Percentiles rank a stretch among this genome's conserved stretches.
phyloP scores from a whole-genome alignment of 2,329 filamentous ascomycete species.

The Alternaria angustiovoidea region DNA sequence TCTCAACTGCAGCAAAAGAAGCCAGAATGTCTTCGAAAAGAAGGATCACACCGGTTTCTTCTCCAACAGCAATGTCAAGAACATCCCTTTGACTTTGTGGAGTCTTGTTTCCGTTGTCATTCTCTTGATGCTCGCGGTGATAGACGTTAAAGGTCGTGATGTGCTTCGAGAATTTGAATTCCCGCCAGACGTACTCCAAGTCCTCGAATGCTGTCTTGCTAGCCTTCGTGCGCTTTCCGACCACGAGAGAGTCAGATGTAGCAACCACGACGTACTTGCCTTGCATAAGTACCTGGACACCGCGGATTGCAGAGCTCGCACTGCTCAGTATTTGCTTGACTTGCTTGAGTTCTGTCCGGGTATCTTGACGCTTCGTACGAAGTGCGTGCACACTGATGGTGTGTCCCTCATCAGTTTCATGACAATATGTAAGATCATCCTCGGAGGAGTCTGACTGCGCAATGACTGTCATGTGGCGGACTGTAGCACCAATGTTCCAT shows the following conservation, averaged over 20 bases:
- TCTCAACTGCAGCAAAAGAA: slow-evolving; percentile 59
- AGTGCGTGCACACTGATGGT: slow-evolving; percentile 50
- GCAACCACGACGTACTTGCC: slow-evolving; percentile 68
- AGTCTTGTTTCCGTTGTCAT: slow-evolving; percentile 44
- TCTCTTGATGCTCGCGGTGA: slow-evolving; percentile 63
- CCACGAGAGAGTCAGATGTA: slow-evolving; percentile 63
- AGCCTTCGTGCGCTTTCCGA: slow-evolving; percentile 62
- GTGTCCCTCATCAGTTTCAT: slow-evolving; percentile 19
- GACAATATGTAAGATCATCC: slow-evolving; percentile 1
- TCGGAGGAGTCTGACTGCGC: slow-evolving; percentile 24
- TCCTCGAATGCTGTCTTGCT: slow-evolving; percentile 48
- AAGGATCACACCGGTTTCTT: slow-evolving; percentile 77
- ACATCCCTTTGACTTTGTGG: slow-evolving; percentile 49
- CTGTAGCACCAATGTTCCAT: slow-evolving; percentile 54
- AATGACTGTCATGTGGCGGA: slow-evolving; percentile 45
- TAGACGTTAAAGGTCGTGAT: slow-evolving; percentile 56
- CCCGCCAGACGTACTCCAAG: slow-evolving; percentile 61
- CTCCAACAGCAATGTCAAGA: slow-evolving; percentile 81
- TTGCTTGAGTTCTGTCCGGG: slow-evolving; percentile 31
- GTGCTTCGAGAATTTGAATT: slow-evolving; percentile 65
- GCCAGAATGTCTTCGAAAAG: slow-evolving; percentile 79
- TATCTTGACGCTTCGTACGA: slow-evolving; percentile 36
- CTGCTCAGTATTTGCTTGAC: slow-evolving; percentile 49
- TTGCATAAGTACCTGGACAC: slow-evolving; percentile 58
- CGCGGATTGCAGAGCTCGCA: slow-evolving; percentile 47